Conservation (phyloP, 2,329 filamentous ascomycete genomes). For the Zopfia rhizophila region DNA sequence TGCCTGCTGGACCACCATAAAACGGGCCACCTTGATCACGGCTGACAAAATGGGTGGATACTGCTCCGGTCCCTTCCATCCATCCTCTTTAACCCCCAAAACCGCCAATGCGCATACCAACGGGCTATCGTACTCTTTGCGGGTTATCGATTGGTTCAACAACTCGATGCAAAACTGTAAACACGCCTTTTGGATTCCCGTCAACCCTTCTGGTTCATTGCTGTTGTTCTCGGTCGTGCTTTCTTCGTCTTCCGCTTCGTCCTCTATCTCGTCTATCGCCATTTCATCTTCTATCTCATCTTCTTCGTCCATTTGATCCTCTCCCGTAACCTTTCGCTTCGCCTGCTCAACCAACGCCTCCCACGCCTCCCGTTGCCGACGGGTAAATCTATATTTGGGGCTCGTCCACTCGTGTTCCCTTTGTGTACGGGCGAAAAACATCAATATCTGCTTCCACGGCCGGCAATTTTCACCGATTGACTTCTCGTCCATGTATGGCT, state of each 20-base stretch:
- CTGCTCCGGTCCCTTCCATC: constrained; percentile 25
- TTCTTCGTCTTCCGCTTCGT: constrained; percentile 9
- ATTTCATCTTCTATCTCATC: constrained; percentile 5
- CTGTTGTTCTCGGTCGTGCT: too few species aligned
- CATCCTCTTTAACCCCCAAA: constrained; percentile 29
- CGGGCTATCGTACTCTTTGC: constrained; percentile 28
- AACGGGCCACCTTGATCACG: constrained; percentile 29
- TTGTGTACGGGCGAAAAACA: constrained; percentile 29
- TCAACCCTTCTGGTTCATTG: constrained; percentile 13
- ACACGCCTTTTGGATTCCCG: constrained; percentile 18
- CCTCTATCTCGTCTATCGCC: constrained; percentile 7
- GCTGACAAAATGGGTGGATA: constrained; percentile 29
- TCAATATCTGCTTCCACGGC: constrained; percentile 30
- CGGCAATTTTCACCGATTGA: constrained; percentile 14
- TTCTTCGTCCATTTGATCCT: not conserved
- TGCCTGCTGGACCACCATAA: constrained; percentile 32
- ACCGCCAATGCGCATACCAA: constrained; percentile 31
- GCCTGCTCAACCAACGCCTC: constrained; percentile 17
- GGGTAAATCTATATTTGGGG: constrained; percentile 25
- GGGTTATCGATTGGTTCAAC: constrained; percentile 23
- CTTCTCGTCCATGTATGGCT: constrained; percentile 27
- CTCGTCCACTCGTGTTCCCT: constrained; percentile 22
- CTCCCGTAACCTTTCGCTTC: constrained; percentile 9
- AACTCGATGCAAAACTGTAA: constrained; percentile 32
- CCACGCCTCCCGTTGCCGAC: constrained; percentile 21